A percentile compares a stretch with the other conserved stretches of the same genome.
phyloP scores from a whole-genome alignment of 2,329 filamentous ascomycete genomes.

The Botrytis paeoniae region DNA sequence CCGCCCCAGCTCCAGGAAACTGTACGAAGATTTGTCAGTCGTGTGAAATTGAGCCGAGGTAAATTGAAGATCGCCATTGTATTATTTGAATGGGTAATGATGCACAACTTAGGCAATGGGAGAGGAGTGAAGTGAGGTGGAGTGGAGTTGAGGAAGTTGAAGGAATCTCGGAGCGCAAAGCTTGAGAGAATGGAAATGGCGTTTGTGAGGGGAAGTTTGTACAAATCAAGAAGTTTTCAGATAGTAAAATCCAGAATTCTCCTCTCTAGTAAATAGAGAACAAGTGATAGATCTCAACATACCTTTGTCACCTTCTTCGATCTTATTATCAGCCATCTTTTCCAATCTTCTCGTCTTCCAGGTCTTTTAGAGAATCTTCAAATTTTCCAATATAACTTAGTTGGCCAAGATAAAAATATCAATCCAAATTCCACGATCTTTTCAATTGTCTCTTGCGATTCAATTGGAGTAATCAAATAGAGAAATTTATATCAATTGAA shows the following conservation, averaged over 20 bases:
- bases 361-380: neutral
- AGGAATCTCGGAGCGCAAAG: neutral
- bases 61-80: conserved; percentile 2
- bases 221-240: neutral
- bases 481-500: conserved; percentile 27
- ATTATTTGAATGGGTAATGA: neutral
- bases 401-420: neutral
- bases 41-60: neutral
- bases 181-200: neutral
- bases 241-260: neutral
- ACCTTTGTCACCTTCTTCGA: conserved; percentile 52
- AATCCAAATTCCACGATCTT: neutral
- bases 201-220: neutral
- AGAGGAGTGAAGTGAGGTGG: neutral
- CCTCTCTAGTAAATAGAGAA: neutral
- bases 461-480: conserved; percentile 15
- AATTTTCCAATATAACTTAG: neutral
- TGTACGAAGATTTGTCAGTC: conserved; percentile 34
- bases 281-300: conserved; percentile 28
- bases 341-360: neutral
- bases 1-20: conserved; percentile 63
- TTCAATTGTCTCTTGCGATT: conserved; percentile 22
- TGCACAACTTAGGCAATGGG: neutral
- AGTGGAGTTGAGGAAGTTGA: neutral
- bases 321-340: conserved; percentile 45